phyloP scores from a whole-genome alignment of 768 basidiomycete genomes.

The Lactarius trivialis region DNA sequence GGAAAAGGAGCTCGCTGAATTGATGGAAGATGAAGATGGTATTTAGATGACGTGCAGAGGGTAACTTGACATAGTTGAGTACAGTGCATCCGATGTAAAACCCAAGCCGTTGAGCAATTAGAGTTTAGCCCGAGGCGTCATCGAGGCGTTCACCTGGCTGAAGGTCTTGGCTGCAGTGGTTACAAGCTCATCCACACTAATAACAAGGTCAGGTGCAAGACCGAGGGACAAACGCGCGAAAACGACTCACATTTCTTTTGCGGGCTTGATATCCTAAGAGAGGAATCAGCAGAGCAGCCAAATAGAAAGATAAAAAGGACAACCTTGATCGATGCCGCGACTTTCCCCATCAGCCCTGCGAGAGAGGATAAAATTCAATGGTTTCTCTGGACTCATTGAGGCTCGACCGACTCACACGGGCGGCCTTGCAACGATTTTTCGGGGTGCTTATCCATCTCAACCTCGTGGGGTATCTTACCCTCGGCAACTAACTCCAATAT shows the following conservation, averaged over 20 bases:
- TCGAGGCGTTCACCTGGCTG: constrained; percentile 36
- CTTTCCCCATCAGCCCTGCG: constrained; percentile 72
- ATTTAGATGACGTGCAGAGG: not conserved
- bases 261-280: constrained; percentile 69
- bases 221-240: not conserved
- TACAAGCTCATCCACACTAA: constrained; percentile 78
- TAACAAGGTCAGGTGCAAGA: constrained; percentile 11
- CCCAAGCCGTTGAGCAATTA: constrained; percentile 25
- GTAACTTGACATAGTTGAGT: not conserved
- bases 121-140: constrained; percentile 46
- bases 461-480: constrained; percentile 71
- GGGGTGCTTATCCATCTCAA: constrained; percentile 63
- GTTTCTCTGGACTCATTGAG: not conserved
- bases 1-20: constrained; percentile 79
- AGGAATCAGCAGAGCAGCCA: constrained; percentile 6
- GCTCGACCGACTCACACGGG: constrained; percentile 41
- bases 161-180: constrained; percentile 57
- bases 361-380: not conserved
- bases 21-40: constrained; percentile 41
- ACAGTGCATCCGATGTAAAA: not conserved
- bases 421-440: constrained; percentile 55
- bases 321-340: constrained; percentile 60
- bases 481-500: constrained; percentile 49
- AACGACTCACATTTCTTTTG: constrained; percentile 66
- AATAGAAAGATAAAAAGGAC: not conserved